A percentile compares a stretch with the other conserved stretches of the same genome.
phyloP scores from a whole-genome alignment of 768 basidiomycete genomes.

The Plicaturopsis crispa region DNA sequence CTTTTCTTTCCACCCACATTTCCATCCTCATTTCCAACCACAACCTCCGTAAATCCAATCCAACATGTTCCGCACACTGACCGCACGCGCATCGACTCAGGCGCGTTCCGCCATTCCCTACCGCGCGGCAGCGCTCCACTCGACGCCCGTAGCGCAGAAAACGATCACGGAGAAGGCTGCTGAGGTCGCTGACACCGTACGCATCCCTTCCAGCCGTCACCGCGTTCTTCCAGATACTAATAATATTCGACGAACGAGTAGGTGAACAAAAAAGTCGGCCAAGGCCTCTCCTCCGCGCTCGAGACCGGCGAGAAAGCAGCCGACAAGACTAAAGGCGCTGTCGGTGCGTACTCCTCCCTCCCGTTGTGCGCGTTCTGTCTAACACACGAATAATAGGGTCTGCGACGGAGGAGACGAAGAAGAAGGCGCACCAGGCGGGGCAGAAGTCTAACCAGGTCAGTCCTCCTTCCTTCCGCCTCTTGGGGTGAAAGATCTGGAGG shows the following conservation, averaged over 20 bases:
- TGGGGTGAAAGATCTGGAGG: too few species aligned
- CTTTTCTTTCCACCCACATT: too few species aligned
- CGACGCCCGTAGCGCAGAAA: slow-evolving; percentile 22
- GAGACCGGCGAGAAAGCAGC: slow-evolving; percentile 33
- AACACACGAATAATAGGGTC: neutral
- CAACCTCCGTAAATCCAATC: too few species aligned
- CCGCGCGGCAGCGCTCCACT: too few species aligned
- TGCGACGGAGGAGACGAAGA: slow-evolving; percentile 2
- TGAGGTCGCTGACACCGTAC: slow-evolving; percentile 29
- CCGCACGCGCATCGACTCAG: too few species aligned
- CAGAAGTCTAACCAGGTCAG: slow-evolving; percentile 7
- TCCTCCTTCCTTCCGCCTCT: neutral
- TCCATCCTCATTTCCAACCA: too few species aligned
- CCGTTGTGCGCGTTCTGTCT: neutral
- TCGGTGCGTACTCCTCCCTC: slow-evolving; percentile 16
- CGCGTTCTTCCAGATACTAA: neutral
- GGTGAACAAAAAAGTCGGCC: slow-evolving; percentile 33
- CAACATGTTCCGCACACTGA: too few species aligned
- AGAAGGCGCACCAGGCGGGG: slow-evolving; percentile 9
- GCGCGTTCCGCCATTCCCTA: too few species aligned
- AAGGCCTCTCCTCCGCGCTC: slow-evolving; percentile 30
- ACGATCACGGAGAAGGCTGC: slow-evolving; percentile 31
- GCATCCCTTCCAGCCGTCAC: neutral
- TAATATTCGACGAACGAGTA: slow-evolving; percentile 7
- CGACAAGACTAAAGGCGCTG: slow-evolving; percentile 26